phyloP scores from a whole-genome alignment of 2,329 filamentous ascomycete genomes.

The Hirsutella thompsonii region DNA sequence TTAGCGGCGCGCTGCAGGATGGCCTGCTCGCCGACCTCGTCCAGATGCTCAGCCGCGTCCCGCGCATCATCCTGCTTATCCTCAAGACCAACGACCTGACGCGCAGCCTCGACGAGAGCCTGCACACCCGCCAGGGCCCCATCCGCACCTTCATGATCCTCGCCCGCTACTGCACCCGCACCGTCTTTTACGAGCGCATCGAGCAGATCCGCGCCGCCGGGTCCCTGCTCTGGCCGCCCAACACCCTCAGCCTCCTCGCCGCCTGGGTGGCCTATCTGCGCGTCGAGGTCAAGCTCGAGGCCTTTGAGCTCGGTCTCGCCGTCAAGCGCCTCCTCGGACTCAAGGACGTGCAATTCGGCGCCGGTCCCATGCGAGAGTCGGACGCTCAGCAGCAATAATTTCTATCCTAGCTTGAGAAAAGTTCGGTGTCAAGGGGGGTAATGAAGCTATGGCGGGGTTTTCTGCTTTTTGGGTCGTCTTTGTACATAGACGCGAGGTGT shows the following conservation, averaged over 20 bases:
- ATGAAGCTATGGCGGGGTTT: too few relatives aligned
- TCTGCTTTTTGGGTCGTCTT: too few relatives aligned
- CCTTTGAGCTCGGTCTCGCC: slow-evolving; percentile 49
- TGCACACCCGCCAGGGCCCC: slow-evolving; percentile 59
- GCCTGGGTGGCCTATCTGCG: slow-evolving; percentile 47
- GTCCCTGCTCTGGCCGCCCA: slow-evolving; percentile 45
- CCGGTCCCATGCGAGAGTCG: slow-evolving; percentile 8
- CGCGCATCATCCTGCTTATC: slow-evolving; percentile 84
- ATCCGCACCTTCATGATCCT: slow-evolving; percentile 56
- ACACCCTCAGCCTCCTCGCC: slow-evolving; percentile 36
- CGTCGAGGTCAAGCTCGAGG: slow-evolving; percentile 49
- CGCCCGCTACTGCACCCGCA: slow-evolving; percentile 53
- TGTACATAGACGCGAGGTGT: too few relatives aligned
- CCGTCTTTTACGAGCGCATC: slow-evolving; percentile 51
- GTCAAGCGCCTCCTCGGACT: slow-evolving; percentile 34
- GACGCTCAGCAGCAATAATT: too few relatives aligned
- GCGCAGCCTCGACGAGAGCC: slow-evolving; percentile 80
- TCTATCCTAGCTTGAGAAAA: too few relatives aligned
- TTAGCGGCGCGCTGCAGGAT: slow-evolving; percentile 72
- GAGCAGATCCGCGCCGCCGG: slow-evolving; percentile 40
- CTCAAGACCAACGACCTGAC: slow-evolving; percentile 97
- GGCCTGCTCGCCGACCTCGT: slow-evolving; percentile 83
- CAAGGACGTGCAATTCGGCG: slow-evolving; percentile 13
- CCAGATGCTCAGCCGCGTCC: slow-evolving; percentile 76
- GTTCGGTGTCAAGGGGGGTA: too few relatives aligned